Evolutionary conservation across 768 basidiomycete species (phyloP), one percentile per base, ranked within the genome.

Genomic region (Lactifluus piperatus): DNA sequence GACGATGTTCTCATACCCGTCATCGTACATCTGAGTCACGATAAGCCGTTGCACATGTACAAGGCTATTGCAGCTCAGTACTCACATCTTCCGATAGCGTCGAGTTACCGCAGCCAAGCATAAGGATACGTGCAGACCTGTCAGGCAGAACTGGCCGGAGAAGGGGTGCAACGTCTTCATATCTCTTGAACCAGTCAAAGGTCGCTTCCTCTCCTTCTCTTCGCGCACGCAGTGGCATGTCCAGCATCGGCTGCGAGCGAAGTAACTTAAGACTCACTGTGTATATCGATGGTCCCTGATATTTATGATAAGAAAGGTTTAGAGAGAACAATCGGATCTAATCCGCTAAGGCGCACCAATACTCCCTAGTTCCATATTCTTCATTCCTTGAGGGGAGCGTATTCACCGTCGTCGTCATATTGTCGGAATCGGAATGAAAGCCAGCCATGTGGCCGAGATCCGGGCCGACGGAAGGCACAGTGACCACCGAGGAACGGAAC

Each of bases 181-280:
- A 93, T 9, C 83, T 82, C 69, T 90, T 91, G 75, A 91, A 91
- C 91, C 91, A 93, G 72, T 93, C 91, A 62, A 88, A 91, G 6
- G 79, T 74, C 4, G 72, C 73, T n/a, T 81, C 80, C 18, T 77
- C 74, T 5, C 75, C 67, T 70, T 86, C 84, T 65, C 87, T 88
- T 64, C 58, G 36, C 50, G 44, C 57, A 43, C 26, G 43, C 57
- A 29, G 20, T 49, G 58, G 59, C 18, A 41, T 34, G 60, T 44
- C 11, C n/a, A 34, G 52, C 46, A 27, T 51, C 34, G 20, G 43
- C 2, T 18, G 24, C n/a, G 29, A 34, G 30, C 43, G 43, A 14
- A 37, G 32, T 51, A 13, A 57, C 30, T 24, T 7, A n/a, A 22
- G 51, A 57, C 77, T 71, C 65, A 88, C 87, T 79, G 73, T n/a